phyloP scores from a whole-genome alignment of 768 basidiomycete species.

The Leccinum rimulosum region DNA sequence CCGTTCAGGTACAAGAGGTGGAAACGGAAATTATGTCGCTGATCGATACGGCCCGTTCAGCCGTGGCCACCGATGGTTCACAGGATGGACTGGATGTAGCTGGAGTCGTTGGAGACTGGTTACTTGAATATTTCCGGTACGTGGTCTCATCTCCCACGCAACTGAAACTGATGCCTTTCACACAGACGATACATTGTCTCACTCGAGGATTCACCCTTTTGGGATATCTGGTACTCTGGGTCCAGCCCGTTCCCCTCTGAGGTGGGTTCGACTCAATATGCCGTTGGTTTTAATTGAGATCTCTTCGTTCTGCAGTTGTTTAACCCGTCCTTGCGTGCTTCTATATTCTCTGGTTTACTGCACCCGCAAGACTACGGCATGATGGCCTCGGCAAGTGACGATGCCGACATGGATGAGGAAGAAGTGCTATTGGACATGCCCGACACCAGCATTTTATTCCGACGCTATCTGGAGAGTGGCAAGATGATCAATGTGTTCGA shows the following conservation, averaged over 20 bases:
- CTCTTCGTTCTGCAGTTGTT: constrained; percentile 43
- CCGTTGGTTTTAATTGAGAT: constrained; percentile 1
- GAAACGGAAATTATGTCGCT: constrained; percentile 35
- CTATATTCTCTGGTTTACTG: constrained; percentile 58
- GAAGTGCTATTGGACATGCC: constrained; percentile 53
- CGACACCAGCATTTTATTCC: constrained; percentile 75
- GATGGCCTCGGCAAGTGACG: background rate
- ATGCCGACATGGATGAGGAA: constrained; percentile 25
- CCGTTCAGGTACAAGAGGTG: constrained; percentile 29
- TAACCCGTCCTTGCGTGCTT: constrained; percentile 67
- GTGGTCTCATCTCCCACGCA: constrained; percentile 12
- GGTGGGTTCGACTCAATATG: constrained; percentile 35
- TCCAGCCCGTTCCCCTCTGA: constrained; percentile 62
- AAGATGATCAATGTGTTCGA: constrained; percentile 86
- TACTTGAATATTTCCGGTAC: constrained; percentile 50
- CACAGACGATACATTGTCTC: constrained; percentile 42
- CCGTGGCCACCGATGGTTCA: constrained; percentile 16
- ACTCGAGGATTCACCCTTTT: constrained; percentile 52
- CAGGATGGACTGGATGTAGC: constrained; percentile 20
- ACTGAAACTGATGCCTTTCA: constrained; percentile 2
- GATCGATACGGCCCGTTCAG: constrained; percentile 20
- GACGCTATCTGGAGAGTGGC: constrained; percentile 74
- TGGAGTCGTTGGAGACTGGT: constrained; percentile 44
- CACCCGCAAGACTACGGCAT: constrained; percentile 50
- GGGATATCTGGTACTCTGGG: constrained; percentile 77